phyloP scores from a whole-genome alignment of 1,139 yeast genomes.

The Kluyveromyces marxianus region DNA sequence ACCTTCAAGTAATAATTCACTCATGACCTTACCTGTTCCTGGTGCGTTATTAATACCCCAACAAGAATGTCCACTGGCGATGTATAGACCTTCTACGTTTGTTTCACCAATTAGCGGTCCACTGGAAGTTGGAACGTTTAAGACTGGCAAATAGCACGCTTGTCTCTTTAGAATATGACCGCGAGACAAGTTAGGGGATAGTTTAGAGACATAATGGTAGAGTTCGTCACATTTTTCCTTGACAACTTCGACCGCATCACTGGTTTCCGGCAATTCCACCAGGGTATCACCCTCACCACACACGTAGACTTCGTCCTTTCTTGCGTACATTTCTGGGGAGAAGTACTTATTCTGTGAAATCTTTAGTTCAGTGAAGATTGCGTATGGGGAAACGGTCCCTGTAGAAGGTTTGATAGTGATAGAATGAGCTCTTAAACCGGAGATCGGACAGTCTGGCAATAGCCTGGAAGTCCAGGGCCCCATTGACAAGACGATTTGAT shows the following conservation, averaged over 20 bases:
- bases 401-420: slow-evolving; percentile 79
- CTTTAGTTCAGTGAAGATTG: slow-evolving; percentile 85
- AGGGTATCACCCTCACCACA: slow-evolving; percentile 96
- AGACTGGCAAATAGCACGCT: slow-evolving; percentile 92
- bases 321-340: slow-evolving; percentile 90
- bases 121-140: slow-evolving; percentile 83
- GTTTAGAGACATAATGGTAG: slow-evolving; percentile 71
- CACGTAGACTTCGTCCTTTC: slow-evolving; percentile 91
- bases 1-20: slow-evolving; percentile 86
- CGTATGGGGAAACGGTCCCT: slow-evolving; percentile 79
- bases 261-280: slow-evolving; percentile 86
- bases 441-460: slow-evolving; percentile 84
- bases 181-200: slow-evolving; percentile 60
- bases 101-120: slow-evolving; percentile 96
- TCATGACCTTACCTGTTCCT: slow-evolving; percentile 87
- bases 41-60: slow-evolving; percentile 99
- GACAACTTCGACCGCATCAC: slow-evolving; percentile 88
- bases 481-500: slow-evolving; percentile 72
- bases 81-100: slow-evolving; percentile 64
- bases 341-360: slow-evolving; percentile 58
- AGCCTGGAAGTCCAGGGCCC: slow-evolving; percentile 97
- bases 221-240: slow-evolving; percentile 83
- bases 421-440: slow-evolving; percentile 90
- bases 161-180: slow-evolving; percentile 81
- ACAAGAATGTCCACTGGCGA: slow-evolving; percentile 93